Percentiles rank a stretch among this genome's conserved stretches.
Conservation (phyloP, 441 rosid genomes). For the Jatropha podagrica region DNA sequence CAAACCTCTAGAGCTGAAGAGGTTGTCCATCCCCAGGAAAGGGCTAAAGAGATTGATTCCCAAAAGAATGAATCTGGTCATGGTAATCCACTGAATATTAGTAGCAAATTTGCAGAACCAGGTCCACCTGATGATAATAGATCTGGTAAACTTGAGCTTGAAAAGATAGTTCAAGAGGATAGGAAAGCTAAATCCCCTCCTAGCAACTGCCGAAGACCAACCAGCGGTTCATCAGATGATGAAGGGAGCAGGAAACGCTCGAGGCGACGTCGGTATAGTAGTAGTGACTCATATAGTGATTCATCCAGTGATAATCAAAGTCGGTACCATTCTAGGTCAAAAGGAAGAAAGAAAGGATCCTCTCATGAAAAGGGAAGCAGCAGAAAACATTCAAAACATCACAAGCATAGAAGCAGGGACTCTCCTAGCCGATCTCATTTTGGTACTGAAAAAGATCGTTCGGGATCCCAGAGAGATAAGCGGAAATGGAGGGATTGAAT, state of each 20-base stretch:
- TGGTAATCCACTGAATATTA: constrained; percentile 15
- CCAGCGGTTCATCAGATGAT: constrained; percentile 54
- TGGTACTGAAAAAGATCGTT: constrained; percentile 37
- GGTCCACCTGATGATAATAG: constrained; percentile 31
- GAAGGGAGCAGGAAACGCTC: constrained; percentile 56
- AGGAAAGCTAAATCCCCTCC: constrained; percentile 38
- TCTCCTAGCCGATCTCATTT: constrained; percentile 44
- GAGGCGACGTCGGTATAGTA: constrained; percentile 39
- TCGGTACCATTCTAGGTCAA: constrained; percentile 49
- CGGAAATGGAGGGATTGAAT: constrained; percentile 45
- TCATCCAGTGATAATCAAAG: constrained; percentile 48
- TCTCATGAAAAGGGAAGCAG: constrained; percentile 61
- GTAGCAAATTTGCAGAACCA: constrained; percentile 23
- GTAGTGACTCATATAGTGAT: constrained; percentile 57
- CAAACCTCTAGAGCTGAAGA: constrained; percentile 19
- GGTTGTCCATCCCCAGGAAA: constrained; percentile 15
- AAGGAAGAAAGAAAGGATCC: constrained; percentile 49
- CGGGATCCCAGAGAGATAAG: constrained; percentile 52
- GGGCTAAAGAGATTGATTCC: constrained; percentile 19
- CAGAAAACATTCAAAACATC: constrained; percentile 59
- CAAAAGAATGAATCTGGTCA: constrained; percentile 18
- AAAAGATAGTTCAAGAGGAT: constrained; percentile 30
- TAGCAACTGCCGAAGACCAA: constrained; percentile 21
- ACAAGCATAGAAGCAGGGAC: constrained; percentile 43
- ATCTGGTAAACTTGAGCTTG: constrained; percentile 24